These are phyloP conservation scores for Porodaedalea pini DNA, from an alignment of 1,284 basidiomycete species.

Conservation along the genomic window DNA sequence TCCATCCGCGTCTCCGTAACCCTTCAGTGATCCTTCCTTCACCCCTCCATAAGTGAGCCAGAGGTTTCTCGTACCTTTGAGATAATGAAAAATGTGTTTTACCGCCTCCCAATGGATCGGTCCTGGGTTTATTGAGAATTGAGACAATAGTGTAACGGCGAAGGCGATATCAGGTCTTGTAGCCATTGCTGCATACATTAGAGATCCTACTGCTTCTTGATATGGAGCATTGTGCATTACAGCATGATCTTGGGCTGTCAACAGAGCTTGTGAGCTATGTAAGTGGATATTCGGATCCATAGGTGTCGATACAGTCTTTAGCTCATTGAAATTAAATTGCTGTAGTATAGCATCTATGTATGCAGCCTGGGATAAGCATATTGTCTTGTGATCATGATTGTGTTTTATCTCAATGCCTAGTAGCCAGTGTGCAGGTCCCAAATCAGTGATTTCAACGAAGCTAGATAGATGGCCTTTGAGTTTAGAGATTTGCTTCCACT, in stretches of 20 bases:
- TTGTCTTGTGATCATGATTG: constrained; percentile 25
- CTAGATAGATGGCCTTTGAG: constrained; percentile 30
- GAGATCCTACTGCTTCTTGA: constrained; percentile 28
- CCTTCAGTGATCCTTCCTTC: neutral
- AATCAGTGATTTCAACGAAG: constrained; percentile 27
- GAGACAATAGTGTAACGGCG: constrained; percentile 14
- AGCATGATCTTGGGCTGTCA: constrained; percentile 24
- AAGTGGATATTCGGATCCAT: constrained; percentile 22
- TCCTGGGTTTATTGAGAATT: constrained; percentile 18
- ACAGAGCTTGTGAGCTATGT: constrained; percentile 23
- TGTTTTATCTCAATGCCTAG: constrained; percentile 28
- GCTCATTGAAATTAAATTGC: constrained; percentile 25
- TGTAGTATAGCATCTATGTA: constrained; percentile 32
- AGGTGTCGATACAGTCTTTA: constrained; percentile 25
- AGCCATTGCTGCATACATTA: constrained; percentile 33
- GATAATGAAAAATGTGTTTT: constrained; percentile 22
- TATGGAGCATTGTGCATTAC: constrained; percentile 31
- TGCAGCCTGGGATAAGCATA: constrained; percentile 28
- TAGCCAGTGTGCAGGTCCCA: constrained; percentile 24
- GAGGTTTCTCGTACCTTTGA: constrained; percentile 9
- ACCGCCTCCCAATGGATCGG: constrained; percentile 19
- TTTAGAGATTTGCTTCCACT: constrained; percentile 28
- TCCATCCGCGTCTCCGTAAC: constrained; percentile 22
- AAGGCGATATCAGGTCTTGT: constrained; percentile 27
- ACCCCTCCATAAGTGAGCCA: constrained; percentile 8